A percentile compares a stretch with the other conserved stretches of the same genome.
phyloP scores from a whole-genome alignment of 257 asterid genomes.

The Apocynum venetum region DNA sequence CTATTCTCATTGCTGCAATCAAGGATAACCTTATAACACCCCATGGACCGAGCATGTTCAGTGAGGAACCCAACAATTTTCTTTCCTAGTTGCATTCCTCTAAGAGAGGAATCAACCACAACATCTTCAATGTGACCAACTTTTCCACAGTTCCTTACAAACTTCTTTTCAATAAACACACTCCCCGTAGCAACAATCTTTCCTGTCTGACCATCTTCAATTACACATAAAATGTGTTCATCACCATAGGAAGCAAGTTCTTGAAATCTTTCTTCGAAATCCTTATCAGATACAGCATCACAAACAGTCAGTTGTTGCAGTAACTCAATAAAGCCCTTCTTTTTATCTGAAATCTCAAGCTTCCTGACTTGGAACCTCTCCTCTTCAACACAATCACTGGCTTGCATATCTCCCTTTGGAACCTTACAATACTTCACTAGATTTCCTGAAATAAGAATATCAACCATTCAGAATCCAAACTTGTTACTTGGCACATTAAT shows the following conservation, averaged over 20 bases:
- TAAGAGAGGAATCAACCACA: conserved; percentile 64
- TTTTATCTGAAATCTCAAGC: conserved; percentile 60
- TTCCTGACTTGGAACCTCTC: conserved; percentile 45
- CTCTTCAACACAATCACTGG: conserved; percentile 22
- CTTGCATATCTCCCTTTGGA: conserved; percentile 27
- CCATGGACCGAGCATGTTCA: conserved; percentile 59
- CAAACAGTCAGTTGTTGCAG: conserved; percentile 71
- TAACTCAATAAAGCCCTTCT: conserved; percentile 59
- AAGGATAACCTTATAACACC: conserved; percentile 86
- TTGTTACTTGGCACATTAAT: neutral
- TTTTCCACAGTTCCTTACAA: conserved; percentile 68
- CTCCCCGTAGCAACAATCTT: conserved; percentile 77
- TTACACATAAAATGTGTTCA: conserved; percentile 62
- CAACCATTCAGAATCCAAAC: neutral
- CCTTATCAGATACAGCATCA: conserved; percentile 49
- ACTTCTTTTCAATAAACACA: conserved; percentile 68
- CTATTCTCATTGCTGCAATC: conserved; percentile 63
- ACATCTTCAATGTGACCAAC: conserved; percentile 91
- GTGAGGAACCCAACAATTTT: conserved; percentile 55
- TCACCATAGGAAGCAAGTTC: conserved; percentile 56
- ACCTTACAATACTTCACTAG: neutral
- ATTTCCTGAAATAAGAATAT: neutral
- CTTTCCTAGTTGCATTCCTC: conserved; percentile 80
- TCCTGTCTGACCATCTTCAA: conserved; percentile 46
- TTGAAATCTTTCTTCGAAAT: conserved; percentile 43